phyloP scores from a whole-genome alignment of 495 filamentous ascomycete genomes.

The Penicillium paxilli region DNA sequence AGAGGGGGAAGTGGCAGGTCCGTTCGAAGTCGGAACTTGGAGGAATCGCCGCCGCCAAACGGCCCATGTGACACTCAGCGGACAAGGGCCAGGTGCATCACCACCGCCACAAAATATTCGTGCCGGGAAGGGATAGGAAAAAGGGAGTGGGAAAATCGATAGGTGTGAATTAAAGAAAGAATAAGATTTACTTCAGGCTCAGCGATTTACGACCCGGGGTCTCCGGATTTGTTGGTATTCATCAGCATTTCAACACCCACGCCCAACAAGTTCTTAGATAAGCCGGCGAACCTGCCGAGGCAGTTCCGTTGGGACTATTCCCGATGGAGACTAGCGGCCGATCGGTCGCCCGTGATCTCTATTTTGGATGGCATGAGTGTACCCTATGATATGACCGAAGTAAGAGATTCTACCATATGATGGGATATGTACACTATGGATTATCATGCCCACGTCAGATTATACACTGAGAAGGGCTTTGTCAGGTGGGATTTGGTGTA shows the following conservation, averaged over 20 bases:
- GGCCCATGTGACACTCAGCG: slow-evolving; percentile 46
- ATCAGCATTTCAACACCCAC: slow-evolving; percentile 20
- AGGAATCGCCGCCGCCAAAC: slow-evolving; percentile 39
- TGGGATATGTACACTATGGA: too few species aligned
- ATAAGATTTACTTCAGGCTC: background rate
- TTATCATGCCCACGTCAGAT: too few species aligned
- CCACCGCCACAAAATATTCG: slow-evolving; percentile 8
- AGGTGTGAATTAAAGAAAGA: slow-evolving; percentile 1
- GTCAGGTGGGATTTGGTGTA: too few species aligned
- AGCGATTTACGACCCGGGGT: background rate
- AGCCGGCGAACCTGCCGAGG: slow-evolving; percentile 18
- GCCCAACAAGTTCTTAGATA: slow-evolving; percentile 23
- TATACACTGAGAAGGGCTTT: too few species aligned
- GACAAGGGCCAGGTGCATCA: slow-evolving; percentile 25
- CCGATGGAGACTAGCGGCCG: slow-evolving; percentile 17
- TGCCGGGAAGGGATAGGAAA: slow-evolving; percentile 1
- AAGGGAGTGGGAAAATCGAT: slow-evolving; percentile 7
- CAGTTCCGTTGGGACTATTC: slow-evolving; percentile 6
- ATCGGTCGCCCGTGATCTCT: slow-evolving; percentile 11
- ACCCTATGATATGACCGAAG: background rate
- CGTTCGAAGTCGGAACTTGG: slow-evolving; percentile 26
- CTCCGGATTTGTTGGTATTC: slow-evolving; percentile 17
- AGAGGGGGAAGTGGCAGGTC: slow-evolving; percentile 13
- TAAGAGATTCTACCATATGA: too few species aligned
- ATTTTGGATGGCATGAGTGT: slow-evolving; percentile 7